Percentiles rank a stretch among this genome's conserved stretches.
These are phyloP conservation scores for Blumeriella jaapii DNA, from an alignment of 2,329 filamentous ascomycete species.

Conservation along the genomic window DNA sequence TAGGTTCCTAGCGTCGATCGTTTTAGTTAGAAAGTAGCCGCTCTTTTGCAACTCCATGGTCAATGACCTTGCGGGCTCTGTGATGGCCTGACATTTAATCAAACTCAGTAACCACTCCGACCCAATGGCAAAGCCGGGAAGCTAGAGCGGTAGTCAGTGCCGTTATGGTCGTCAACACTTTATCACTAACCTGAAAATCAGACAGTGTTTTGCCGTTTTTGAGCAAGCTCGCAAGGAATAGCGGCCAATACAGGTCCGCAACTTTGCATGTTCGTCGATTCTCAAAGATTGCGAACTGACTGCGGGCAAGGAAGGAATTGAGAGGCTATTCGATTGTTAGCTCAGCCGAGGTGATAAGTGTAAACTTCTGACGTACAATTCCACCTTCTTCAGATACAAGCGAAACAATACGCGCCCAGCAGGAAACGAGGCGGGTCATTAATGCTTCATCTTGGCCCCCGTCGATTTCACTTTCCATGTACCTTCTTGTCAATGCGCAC, in stretches of 20 bases:
- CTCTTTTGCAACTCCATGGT: constrained; percentile 29
- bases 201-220: constrained; percentile 31
- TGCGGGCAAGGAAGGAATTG: constrained; percentile 8
- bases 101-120: constrained; percentile 43
- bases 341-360: constrained; percentile 30
- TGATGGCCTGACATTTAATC: constrained; percentile 33
- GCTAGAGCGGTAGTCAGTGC: constrained; percentile 12
- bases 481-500: constrained; percentile 6
- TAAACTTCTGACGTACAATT: constrained; percentile 9
- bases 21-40: constrained; percentile 9
- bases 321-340: constrained; percentile 30
- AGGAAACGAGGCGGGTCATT: constrained; percentile 8
- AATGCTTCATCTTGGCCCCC: background rate
- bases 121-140: constrained; percentile 29
- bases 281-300: constrained; percentile 21
- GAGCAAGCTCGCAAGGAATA: constrained; percentile 42
- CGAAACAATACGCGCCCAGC: constrained; percentile 15
- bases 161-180: too few species aligned
- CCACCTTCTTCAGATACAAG: constrained; percentile 15
- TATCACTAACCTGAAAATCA: constrained; percentile 28
- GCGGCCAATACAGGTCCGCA: constrained; percentile 35
- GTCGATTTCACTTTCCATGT: constrained; percentile 9
- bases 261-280: constrained; percentile 35
- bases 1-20: background rate
- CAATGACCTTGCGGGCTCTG: constrained; percentile 26